Conservation (phyloP, 306 rosid genomes). For the Quercus engelmannii region DNA sequence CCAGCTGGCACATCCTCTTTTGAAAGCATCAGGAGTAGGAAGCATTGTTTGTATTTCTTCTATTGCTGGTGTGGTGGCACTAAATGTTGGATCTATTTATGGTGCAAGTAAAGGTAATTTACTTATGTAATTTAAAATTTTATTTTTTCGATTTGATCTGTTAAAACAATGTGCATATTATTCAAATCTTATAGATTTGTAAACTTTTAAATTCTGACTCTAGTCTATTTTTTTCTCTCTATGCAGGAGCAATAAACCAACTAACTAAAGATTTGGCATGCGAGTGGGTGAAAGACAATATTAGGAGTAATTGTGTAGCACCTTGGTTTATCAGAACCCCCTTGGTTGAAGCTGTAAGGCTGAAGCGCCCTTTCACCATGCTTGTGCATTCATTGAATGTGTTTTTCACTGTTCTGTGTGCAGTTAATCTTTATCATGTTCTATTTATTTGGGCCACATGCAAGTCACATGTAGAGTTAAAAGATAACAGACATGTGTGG, state of each 20-base stretch:
- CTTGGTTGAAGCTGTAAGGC: background rate
- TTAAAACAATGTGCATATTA: background rate
- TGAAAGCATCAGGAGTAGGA: conserved; percentile 38
- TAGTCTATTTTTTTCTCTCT: background rate
- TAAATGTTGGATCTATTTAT: conserved; percentile 11
- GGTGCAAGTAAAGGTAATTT: conserved; percentile 26
- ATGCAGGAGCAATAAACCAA: background rate
- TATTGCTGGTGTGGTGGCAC: conserved; percentile 8
- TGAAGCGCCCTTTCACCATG: background rate
- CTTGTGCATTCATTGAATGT: background rate
- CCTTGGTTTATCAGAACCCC: background rate
- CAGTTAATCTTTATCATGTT: too few species aligned
- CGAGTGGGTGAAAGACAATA: background rate
- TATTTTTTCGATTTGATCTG: background rate
- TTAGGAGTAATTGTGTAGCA: background rate
- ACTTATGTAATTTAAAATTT: background rate
- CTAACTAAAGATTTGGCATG: background rate
- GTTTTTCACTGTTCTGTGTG: too few species aligned
- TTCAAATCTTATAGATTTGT: background rate
- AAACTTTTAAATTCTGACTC: background rate
- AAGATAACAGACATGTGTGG: too few species aligned
- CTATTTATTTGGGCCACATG: conserved; percentile 25
- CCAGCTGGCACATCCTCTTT: conserved; percentile 50
- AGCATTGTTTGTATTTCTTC: conserved; percentile 39
- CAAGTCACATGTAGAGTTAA: background rate